Evolutionary conservation across 1,139 yeast species (phyloP), one percentile per base, ranked within the genome.

Genomic region (Kodamaea derodonti): DNA sequence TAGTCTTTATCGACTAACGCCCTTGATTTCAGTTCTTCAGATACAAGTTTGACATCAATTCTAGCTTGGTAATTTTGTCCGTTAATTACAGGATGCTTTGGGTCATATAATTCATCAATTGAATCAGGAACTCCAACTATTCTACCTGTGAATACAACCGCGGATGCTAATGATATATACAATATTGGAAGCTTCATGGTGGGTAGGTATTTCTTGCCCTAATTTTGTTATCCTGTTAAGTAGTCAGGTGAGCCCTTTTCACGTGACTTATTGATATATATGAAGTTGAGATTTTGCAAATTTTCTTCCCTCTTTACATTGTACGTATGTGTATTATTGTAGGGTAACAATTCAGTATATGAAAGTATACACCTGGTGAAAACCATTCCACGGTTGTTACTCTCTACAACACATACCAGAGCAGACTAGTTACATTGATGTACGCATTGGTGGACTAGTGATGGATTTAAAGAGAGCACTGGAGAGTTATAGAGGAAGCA

Each of bases 321-420:
- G 73, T 69, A 69, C 53, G 75, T 52, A 67, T 67, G 69, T 57
- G 74, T 69, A 69, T 69, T 69, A 69, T 69, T 69, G 75, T 69
- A 69, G 75, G 72, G 75, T 67, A 55, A 48, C 65, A 55, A 54
- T 55, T 61, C 52, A 32, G 32, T 44, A 22, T 22, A 14, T 27
- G 30, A 11, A 9, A 26, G n/a, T 16, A 8, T 10, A 12, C 17
- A 15, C 15, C 14, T 14, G 17, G 28, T 12, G 28, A 13, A 14
- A 4, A 33, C 34, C 30, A 34, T 36, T 52, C 64, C 56, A 69
- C 68, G 67, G 51, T 56, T 61, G 63, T 49, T 54, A 66, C 75
- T 69, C 75, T 69, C 75, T 69, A 69, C 75, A 69, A 69, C 74
- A 56, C 69, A 65, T 66, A 52, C 75, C 51, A 69, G 64, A 69